Base-by-base conservation (phyloP, 1,139 yeast genomes). In the Debaryomyces fabryi region DNA sequence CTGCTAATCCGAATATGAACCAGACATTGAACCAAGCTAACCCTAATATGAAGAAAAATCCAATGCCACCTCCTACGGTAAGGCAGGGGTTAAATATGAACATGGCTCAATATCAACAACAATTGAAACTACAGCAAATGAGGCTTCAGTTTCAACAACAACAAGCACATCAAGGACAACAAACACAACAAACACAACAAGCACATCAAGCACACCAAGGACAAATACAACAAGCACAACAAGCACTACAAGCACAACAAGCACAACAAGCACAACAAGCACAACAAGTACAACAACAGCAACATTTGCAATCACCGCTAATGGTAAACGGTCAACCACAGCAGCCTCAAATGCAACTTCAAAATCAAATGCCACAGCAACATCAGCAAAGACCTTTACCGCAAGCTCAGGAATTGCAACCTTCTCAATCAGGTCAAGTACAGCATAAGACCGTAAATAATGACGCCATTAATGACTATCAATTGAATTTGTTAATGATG, bases 1-100 rank as follows among this genome's bases (percentile, higher is more conserved):
- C 59, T 45, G 57, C 71, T 52, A 69, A 63, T 51, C 74, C 72
- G 13, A 59, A 57, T 45, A 54, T 67, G 52, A 69, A 67, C 49
- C 74, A 64, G 45, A 44, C 62, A 39, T 56, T 62, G 21, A 50
- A 48, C 39, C 44, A 47, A 15, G 45, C 35, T 27, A 29, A 35
- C 21, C 30, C 40, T 18, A 43, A 45, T 32, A 40, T 44, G 30
- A 45, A 44, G 32, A 48, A 47, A 6, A 48, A 39, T 32, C 44
- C 23, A 45, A 49, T 49, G 52, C 52, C 54, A 6, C 56, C 59
- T 18, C 50, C 59, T 7, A 29, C 45, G n/a, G 10, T 30, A 32
- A 40, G 24, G 12, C 43, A 40, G 21, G 43, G 43, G 4, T 35
- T 46, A 4, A 51, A 47, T 27, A 40, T 47, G 16, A 52, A 47